Conservation (phyloP, 306 rosid genomes). For the Vicia faba region DNA sequence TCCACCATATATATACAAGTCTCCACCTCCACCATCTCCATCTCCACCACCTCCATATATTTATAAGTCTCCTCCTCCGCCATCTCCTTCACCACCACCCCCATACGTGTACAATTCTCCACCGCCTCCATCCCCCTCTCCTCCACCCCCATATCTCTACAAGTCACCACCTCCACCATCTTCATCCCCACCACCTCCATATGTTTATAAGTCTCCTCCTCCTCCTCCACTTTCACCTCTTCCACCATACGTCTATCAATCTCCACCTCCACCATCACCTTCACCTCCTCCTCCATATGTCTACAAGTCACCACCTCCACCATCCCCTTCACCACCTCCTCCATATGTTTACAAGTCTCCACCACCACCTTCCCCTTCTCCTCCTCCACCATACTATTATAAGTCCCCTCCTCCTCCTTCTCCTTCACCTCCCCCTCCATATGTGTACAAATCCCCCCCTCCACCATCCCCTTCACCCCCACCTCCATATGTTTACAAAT, state of each 20-base stretch:
- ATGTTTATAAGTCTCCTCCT: background rate
- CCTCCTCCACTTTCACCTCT: constrained; percentile 1
- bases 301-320: constrained; percentile 14
- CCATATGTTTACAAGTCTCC: constrained; percentile 11
- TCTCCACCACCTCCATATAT: background rate
- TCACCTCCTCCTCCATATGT: background rate
- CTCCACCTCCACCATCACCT: background rate
- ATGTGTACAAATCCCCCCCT: constrained; percentile 11
- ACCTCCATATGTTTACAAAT: background rate
- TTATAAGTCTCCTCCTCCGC: background rate
- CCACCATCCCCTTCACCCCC: constrained; percentile 39
- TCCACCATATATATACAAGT: background rate
- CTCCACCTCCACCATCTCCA: background rate
- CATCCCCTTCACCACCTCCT: constrained; percentile 20
- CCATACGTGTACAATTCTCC: background rate
- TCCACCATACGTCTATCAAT: background rate
- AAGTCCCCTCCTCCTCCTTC: background rate
- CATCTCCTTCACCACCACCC: background rate
- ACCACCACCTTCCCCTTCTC: background rate
- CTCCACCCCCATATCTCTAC: background rate
- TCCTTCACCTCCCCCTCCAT: background rate
- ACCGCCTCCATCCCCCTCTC: background rate
- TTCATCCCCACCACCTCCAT: constrained; percentile 15
- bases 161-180: constrained; percentile 9
- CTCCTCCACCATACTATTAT: constrained; percentile 2